These are phyloP conservation scores for Aureobasidium sp. DNA, from an alignment of 2,329 filamentous ascomycete species.

Conservation along the genomic window DNA sequence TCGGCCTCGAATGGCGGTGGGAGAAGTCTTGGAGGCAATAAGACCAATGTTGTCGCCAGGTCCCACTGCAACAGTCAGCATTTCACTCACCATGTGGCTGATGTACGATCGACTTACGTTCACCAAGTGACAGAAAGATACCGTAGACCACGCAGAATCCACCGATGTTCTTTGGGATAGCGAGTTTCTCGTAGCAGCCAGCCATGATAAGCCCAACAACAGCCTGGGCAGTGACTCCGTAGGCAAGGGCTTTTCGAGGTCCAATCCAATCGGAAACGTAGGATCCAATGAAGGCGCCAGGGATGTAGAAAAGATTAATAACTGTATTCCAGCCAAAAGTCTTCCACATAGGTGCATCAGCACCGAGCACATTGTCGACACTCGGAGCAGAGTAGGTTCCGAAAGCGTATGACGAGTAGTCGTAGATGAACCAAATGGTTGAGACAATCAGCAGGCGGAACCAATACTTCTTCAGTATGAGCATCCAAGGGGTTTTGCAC, in stretches of 20 bases:
- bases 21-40: constrained; percentile 86
- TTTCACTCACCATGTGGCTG: not conserved
- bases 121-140: constrained; percentile 77
- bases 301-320: constrained; percentile 87
- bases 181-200: constrained; percentile 74
- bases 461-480: constrained; percentile 72
- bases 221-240: constrained; percentile 75
- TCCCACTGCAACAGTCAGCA: constrained; percentile 53
- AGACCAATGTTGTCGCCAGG: constrained; percentile 78
- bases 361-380: constrained; percentile 68
- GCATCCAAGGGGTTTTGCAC: constrained; percentile 50
- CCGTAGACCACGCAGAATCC: constrained; percentile 81
- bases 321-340: constrained; percentile 88
- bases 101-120: constrained; percentile 39
- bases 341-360: constrained; percentile 69
- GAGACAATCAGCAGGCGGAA: constrained; percentile 71
- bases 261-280: constrained; percentile 80
- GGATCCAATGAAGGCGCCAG: constrained; percentile 79
- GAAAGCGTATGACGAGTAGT: constrained; percentile 85
- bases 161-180: constrained; percentile 68
- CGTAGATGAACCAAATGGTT: constrained; percentile 78
- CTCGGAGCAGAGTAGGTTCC: constrained; percentile 78
- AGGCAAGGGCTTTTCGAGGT: constrained; percentile 74
- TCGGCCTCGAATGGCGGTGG: constrained; percentile 83
- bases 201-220: constrained; percentile 89